A percentile compares a stretch with the other conserved stretches of the same genome.
Evolutionary conservation across 495 filamentous ascomycete species (phyloP).

Genomic region (Talaromyces borbonicus): DNA sequence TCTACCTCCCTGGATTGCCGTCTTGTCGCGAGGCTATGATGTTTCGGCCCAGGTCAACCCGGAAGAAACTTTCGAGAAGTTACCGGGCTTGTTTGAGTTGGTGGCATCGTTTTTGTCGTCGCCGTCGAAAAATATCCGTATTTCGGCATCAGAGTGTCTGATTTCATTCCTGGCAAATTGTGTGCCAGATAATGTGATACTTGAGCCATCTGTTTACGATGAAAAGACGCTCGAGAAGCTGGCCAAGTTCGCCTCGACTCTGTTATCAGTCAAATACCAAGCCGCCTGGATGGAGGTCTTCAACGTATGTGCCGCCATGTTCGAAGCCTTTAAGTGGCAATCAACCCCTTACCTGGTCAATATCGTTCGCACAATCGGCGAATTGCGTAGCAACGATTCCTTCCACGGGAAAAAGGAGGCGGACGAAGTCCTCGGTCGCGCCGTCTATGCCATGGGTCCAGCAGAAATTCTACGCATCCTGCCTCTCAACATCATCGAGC

Average conservation of each 20-base stretch:
- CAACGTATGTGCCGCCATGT: constrained; percentile 76
- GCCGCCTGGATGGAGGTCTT: constrained; percentile 94
- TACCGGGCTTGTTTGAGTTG: constrained; percentile 70
- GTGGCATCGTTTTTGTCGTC: constrained; percentile 74
- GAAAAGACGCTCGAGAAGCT: constrained; percentile 75
- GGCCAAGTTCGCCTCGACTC: constrained; percentile 51
- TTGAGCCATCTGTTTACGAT: constrained; percentile 81
- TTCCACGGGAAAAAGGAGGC: constrained; percentile 94
- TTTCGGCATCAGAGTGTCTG: constrained; percentile 89
- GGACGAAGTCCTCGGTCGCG: constrained; percentile 76
- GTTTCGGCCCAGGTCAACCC: constrained; percentile 78
- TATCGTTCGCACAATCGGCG: constrained; percentile 68
- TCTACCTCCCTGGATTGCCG: constrained; percentile 91
- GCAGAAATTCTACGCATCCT: constrained; percentile 68
- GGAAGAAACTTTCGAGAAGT: constrained; percentile 77
- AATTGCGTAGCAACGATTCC: constrained; percentile 77
- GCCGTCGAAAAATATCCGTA: constrained; percentile 78
- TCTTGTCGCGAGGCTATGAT: constrained; percentile 87
- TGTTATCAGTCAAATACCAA: constrained; percentile 85
- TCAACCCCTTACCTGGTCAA: constrained; percentile 64
- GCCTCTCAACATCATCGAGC: constrained; percentile 73
- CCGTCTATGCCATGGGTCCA: constrained; percentile 81
- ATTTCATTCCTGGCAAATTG: constrained; percentile 86
- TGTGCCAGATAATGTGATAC: constrained; percentile 64
- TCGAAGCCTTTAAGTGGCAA: constrained; percentile 78